Conservation (phyloP, 768 basidiomycete species). For the Leccinum broughii region DNA sequence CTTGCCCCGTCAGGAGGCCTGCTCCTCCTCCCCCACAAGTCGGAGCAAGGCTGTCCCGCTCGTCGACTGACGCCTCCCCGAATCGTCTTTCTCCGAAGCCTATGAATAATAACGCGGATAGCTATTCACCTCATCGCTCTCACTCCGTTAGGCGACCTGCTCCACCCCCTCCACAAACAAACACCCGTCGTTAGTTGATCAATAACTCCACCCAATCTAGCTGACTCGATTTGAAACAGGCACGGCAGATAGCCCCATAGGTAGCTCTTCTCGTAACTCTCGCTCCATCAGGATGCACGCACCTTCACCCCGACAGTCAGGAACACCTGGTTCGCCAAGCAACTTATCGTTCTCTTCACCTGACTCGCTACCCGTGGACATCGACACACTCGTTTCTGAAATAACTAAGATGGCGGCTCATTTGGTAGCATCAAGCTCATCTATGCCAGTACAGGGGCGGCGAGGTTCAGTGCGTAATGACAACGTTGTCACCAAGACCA, state of each 20-base stretch:
- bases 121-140: neutral
- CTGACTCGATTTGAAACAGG: neutral
- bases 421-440: rapidly evolving
- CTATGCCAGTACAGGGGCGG: neutral
- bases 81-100: neutral
- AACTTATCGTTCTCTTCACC: neutral
- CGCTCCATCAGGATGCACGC: slow-evolving; percentile 6
- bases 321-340: neutral
- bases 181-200: neutral
- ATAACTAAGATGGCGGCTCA: neutral
- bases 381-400: neutral
- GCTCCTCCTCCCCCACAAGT: neutral
- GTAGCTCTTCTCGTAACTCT: neutral
- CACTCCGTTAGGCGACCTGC: slow-evolving; percentile 10
- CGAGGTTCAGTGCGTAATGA: neutral
- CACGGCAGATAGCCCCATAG: neutral
- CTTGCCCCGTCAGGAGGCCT: neutral
- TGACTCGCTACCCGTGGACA: neutral
- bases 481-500: neutral
- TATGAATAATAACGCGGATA: neutral
- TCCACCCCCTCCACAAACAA: slow-evolving; percentile 6
- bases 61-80: neutral
- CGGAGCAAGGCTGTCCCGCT: neutral
- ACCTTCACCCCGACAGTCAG: slow-evolving; percentile 5
- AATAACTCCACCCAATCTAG: neutral